Conservation (phyloP, 306 rosid genomes). For the Malus orientalis region DNA sequence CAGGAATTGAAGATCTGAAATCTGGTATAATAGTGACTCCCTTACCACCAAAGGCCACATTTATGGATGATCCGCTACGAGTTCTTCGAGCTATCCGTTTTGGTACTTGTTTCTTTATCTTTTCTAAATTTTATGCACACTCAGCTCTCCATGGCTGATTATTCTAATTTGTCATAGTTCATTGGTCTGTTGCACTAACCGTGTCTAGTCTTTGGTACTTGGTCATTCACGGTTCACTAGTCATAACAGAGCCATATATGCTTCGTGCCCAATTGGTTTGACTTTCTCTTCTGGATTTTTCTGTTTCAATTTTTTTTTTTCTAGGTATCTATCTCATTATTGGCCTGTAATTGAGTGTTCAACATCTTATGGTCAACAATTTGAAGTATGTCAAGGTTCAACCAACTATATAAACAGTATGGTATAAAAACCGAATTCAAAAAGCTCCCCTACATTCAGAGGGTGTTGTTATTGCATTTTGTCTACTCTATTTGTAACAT, state of each 20-base stretch:
- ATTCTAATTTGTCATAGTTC: background rate
- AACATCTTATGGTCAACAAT: no score
- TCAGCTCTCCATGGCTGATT: background rate
- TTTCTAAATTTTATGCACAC: background rate
- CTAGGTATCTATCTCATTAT: no score
- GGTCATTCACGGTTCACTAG: background rate
- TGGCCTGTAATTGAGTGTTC: no score
- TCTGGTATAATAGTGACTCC: slow-evolving; percentile 90
- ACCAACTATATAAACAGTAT: background rate
- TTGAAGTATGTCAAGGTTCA: no score
- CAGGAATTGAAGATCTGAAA: slow-evolving; percentile 75
- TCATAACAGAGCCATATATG: background rate
- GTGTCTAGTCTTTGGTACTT: background rate
- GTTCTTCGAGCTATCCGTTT: slow-evolving; percentile 95
- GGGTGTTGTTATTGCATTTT: background rate
- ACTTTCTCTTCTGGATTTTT: no score
- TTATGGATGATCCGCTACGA: slow-evolving; percentile 89
- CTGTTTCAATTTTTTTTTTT: no score
- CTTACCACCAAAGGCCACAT: slow-evolving; percentile 70
- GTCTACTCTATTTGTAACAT: background rate
- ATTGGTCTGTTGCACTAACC: background rate
- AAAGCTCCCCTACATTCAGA: background rate
- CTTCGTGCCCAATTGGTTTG: background rate
- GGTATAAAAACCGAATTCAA: background rate
- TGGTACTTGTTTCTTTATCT: slow-evolving; percentile 33